Evolutionary conservation across 805 yeast genomes (phyloP).

Genomic region (Clavispora phyllophila): DNA sequence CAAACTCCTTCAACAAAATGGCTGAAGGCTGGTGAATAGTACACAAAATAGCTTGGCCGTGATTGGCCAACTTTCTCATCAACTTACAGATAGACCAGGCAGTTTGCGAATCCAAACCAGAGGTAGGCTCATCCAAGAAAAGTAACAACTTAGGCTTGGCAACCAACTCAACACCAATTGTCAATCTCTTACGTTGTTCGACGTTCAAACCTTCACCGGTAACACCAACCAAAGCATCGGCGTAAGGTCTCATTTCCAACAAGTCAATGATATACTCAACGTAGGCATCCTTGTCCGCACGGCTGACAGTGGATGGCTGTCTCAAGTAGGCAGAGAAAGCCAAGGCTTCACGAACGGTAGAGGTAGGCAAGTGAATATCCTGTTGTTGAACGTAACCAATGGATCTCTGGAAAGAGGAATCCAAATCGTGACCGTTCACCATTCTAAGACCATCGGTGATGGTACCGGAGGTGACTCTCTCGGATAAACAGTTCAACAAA

Average conservation of each 20-base stretch:
- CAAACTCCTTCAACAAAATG: constrained; percentile 60
- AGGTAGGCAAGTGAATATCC: constrained; percentile 64
- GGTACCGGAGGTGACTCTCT: constrained; percentile 65
- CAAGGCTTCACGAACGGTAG: constrained; percentile 73
- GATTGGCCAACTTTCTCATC: constrained; percentile 60
- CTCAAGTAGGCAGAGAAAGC: constrained; percentile 68
- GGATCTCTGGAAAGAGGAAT: constrained; percentile 64
- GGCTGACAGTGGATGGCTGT: constrained; percentile 56
- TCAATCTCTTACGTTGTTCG: constrained; percentile 23
- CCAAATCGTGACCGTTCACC: constrained; percentile 64
- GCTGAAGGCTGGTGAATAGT: constrained; percentile 81
- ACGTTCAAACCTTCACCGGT: constrained; percentile 52
- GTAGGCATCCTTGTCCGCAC: constrained; percentile 56
- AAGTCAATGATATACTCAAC: constrained; percentile 65
- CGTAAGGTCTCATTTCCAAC: constrained; percentile 63
- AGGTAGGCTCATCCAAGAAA: constrained; percentile 69
- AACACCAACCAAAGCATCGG: constrained; percentile 77
- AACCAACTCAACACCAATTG: constrained; percentile 69
- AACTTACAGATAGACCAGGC: constrained; percentile 68
- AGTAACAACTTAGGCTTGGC: constrained; percentile 62
- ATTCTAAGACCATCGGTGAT: constrained; percentile 56
- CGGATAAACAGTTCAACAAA: constrained; percentile 64
- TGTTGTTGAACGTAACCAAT: constrained; percentile 83
- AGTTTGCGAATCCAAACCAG: constrained; percentile 67
- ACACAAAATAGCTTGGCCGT: constrained; percentile 72